Percentiles rank a stretch among this genome's conserved stretches.
phyloP scores from a whole-genome alignment of 73 alveolate species.

The Effrenium voratum region DNA sequence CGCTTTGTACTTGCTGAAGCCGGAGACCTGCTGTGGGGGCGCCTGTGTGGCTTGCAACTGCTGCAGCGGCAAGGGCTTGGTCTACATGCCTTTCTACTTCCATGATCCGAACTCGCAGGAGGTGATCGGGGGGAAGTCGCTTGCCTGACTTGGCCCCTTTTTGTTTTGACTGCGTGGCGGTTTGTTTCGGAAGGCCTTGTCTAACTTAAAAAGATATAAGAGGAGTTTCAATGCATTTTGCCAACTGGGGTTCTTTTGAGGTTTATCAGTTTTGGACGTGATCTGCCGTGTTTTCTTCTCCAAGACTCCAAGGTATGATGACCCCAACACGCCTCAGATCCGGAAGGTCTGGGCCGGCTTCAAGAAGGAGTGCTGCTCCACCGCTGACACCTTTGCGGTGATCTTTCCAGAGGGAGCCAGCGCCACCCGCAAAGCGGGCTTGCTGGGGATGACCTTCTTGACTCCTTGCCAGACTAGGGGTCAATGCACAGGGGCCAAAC shows the following conservation, averaged over 20 bases:
- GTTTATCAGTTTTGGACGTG: too few relatives aligned
- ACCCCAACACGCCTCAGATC: conserved; percentile 64
- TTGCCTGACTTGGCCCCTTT: not conserved
- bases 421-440: conserved; percentile 42
- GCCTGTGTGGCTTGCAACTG: conserved; percentile 51
- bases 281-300: too few relatives aligned
- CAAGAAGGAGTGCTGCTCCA: conserved; percentile 69
- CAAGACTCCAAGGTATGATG: too few relatives aligned
- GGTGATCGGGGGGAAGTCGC: conserved; percentile 1
- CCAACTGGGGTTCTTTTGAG: too few relatives aligned
- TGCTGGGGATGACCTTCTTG: conserved; percentile 62
- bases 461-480: too few relatives aligned
- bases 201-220: too few relatives aligned
- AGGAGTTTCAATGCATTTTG: too few relatives aligned
- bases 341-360: conserved; percentile 87
- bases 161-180: not conserved
- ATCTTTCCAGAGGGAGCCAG: conserved; percentile 34
- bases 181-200: too few relatives aligned
- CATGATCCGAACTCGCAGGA: conserved; percentile 19
- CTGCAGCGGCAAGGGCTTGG: conserved; percentile 76
- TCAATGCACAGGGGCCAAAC: too few relatives aligned
- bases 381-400: conserved; percentile 75
- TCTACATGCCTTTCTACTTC: conserved; percentile 68
- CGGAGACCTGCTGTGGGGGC: conserved; percentile 73
- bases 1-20: conserved; percentile 11